Percentiles rank a stretch among this genome's conserved stretches.
Evolutionary conservation across 306 rosid species (phyloP).

Genomic region (Quercus ilex): DNA sequence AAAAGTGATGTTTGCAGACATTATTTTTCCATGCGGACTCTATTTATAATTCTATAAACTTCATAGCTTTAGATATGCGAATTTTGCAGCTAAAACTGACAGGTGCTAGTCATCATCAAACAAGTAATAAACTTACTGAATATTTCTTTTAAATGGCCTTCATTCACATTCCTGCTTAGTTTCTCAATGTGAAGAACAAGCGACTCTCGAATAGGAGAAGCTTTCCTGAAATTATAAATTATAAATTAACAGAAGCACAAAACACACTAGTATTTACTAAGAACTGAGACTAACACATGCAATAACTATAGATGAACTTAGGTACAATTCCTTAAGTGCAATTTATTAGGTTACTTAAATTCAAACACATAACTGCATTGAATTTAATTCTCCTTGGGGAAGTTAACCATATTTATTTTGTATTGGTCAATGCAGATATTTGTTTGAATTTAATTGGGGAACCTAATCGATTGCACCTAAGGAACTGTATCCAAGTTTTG

Average conservation of each 20-base stretch:
- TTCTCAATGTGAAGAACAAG: constrained; percentile 81
- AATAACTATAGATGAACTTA: too few species aligned
- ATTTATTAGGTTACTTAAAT: too few species aligned
- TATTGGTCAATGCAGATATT: too few species aligned
- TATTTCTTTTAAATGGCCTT: constrained; percentile 91
- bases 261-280: not conserved
- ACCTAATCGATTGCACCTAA: too few species aligned
- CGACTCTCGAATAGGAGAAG: constrained; percentile 80
- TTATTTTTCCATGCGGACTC: not conserved
- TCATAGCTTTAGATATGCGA: not conserved
- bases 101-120: constrained; percentile 7
- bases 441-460: too few species aligned
- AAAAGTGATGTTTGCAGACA: not conserved
- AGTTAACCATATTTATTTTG: too few species aligned
- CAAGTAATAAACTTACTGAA: constrained; percentile 58
- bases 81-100: not conserved
- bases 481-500: too few species aligned
- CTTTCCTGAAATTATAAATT: constrained; percentile 56
- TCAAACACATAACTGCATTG: too few species aligned
- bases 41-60: not conserved
- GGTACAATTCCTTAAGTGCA: too few species aligned
- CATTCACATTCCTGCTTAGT: constrained; percentile 94
- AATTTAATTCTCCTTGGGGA: too few species aligned
- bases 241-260: constrained; percentile 5
- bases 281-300: too few species aligned